Evolutionary conservation across 1,284 basidiomycete species (phyloP), one percentile per base, ranked within the genome.

Genomic region (Exobasidium cylindrosporum): DNA sequence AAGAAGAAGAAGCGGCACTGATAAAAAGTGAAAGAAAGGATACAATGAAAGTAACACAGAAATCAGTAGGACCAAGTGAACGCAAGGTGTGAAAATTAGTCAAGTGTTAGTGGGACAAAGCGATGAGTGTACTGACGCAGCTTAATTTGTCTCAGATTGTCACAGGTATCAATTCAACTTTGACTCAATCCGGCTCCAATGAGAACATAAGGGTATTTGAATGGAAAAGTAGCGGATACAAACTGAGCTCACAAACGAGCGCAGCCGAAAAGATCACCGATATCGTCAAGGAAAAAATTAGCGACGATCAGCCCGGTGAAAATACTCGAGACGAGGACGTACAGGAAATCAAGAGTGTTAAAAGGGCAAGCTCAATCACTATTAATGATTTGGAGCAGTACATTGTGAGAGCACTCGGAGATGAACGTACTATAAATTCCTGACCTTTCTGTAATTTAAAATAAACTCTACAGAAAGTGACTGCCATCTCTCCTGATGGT

Each of bases 111-210:
- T n/a, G n/a, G n/a, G n/a, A n/a, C n/a, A n/a, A n/a, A n/a, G n/a
- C n/a, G n/a, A n/a, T n/a, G n/a, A n/a, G n/a, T n/a, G 17, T 40
- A 17, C 35, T 40, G 35, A 40, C 35, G 35, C 17, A 10, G 10
- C 17, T 17, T 17, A 40, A 40, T 10, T 40, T 17, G 35, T 7
- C 35, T 40, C 17, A 40, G 35, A 55, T 79, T 31, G 65, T 78
- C 11, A 68, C 66, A 47, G 77, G 72, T 23, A 73, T 79, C 65
- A 79, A 79, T 65, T 69, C 65, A 28, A 30, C 57, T 1, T 67
- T 64, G 0, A 62, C 64, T 0, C 68, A 58, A 40, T 30, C 43
- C 17, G 69, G 70, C 1, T 52, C 31, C 45, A 79, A 79, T 40
- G 55, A 68, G 24, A 66, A 68, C 24, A 44, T 79, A 52, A 68